Percentiles rank a stretch among this genome's conserved stretches.
These are phyloP conservation scores for Xylaria telfairii DNA, from an alignment of 495 filamentous ascomycete species.

Conservation along the genomic window DNA sequence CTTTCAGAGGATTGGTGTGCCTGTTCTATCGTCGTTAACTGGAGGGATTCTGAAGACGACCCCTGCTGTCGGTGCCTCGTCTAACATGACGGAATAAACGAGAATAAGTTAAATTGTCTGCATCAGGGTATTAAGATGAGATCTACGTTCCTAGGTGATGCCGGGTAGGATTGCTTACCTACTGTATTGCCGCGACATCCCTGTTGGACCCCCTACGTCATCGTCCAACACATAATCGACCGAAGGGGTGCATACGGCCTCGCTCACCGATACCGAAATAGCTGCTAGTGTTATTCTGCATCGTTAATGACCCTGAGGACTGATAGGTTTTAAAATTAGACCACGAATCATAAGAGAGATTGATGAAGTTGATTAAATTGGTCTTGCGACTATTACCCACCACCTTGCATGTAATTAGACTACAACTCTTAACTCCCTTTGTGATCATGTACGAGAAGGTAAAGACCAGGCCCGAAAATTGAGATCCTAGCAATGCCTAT, in stretches of 20 bases:
- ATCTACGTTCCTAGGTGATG: neutral
- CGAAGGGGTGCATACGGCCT: too few species aligned
- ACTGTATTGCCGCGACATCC: neutral
- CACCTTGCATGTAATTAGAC: slow-evolving; percentile 10
- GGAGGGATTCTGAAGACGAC: neutral
- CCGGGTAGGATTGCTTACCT: neutral
- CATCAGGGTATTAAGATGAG: neutral
- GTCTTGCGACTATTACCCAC: slow-evolving; percentile 5
- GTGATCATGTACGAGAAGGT: slow-evolving; percentile 5
- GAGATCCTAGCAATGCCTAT: slow-evolving; percentile 22
- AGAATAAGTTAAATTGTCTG: neutral
- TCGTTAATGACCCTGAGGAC: too few species aligned
- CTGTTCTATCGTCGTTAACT: neutral
- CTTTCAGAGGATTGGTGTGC: neutral
- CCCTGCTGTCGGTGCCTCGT: neutral
- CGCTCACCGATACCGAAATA: too few species aligned
- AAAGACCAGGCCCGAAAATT: slow-evolving; percentile 11
- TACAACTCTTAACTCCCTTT: slow-evolving; percentile 9
- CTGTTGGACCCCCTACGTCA: neutral
- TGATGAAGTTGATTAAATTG: neutral
- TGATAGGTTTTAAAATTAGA: too few species aligned
- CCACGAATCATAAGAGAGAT: neutral
- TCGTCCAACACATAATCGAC: neutral
- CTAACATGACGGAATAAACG: neutral
- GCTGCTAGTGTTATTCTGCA: too few species aligned